These are phyloP conservation scores for Trametes coccinea DNA, from an alignment of 768 basidiomycete genomes.

Conservation along the genomic window DNA sequence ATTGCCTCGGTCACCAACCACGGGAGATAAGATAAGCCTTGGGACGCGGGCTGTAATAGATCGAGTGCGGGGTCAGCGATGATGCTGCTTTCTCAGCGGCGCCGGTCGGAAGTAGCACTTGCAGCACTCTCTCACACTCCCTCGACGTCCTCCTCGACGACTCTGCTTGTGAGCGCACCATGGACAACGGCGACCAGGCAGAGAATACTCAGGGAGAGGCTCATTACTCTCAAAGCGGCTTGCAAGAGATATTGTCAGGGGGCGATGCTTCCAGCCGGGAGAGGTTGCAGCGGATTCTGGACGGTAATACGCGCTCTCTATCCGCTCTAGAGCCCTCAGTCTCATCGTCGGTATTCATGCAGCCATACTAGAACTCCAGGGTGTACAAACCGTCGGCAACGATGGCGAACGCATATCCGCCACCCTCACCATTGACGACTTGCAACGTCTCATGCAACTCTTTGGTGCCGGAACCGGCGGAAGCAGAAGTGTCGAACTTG, in stretches of 20 bases:
- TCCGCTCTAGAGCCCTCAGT: neutral
- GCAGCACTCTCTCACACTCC: neutral
- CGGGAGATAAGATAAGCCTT: slow-evolving; percentile 20
- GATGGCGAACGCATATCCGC: slow-evolving; percentile 5
- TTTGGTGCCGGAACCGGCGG: neutral
- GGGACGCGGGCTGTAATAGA: neutral
- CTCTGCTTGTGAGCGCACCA: slow-evolving; percentile 13
- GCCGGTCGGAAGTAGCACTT: neutral
- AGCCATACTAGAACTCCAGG: slow-evolving; percentile 13
- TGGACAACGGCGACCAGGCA: slow-evolving; percentile 35
- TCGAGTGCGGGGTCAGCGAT: slow-evolving; percentile 9
- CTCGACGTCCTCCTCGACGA: slow-evolving; percentile 17
- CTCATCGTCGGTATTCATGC: neutral
- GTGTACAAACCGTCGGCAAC: neutral
- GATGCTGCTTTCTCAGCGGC: slow-evolving; percentile 27
- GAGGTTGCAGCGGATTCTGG: slow-evolving; percentile 13
- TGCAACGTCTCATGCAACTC: slow-evolving; percentile 13
- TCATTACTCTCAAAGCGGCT: neutral
- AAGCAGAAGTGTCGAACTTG: neutral
- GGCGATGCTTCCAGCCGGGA: slow-evolving; percentile 4
- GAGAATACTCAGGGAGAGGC: slow-evolving; percentile 6
- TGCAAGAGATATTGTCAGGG: slow-evolving; percentile 1
- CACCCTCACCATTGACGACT: slow-evolving; percentile 10
- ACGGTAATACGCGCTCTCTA: neutral
- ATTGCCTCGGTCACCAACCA: neutral